Evolutionary conservation across 148 eudicot genomes (phyloP).

Genomic region (Selenicereus undatus): DNA sequence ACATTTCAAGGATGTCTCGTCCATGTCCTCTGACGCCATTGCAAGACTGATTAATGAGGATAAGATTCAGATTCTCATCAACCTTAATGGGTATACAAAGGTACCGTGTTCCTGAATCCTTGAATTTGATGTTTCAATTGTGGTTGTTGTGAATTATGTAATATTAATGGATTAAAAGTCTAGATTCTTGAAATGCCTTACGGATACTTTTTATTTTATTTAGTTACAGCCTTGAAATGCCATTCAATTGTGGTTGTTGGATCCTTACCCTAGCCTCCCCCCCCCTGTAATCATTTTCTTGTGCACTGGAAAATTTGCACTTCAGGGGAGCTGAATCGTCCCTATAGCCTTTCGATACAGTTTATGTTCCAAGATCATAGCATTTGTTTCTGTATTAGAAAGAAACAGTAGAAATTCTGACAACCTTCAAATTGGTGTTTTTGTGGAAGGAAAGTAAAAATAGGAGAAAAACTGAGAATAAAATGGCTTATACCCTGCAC

Average conservation of each 20-base stretch:
- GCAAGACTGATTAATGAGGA: conserved; percentile 83
- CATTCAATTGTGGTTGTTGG: no score
- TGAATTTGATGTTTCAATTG: background rate
- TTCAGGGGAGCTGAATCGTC: background rate
- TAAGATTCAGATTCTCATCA: conserved; percentile 80
- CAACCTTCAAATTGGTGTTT: background rate
- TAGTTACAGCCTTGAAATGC: background rate
- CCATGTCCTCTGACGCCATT: conserved; percentile 82
- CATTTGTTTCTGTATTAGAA: background rate
- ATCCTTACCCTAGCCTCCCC: no score
- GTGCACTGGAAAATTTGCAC: background rate
- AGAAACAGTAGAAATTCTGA: background rate
- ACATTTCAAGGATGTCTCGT: conserved; percentile 79
- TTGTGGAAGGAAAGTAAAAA: background rate
- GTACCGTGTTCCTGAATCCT: conserved; percentile 31
- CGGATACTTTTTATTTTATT: background rate
- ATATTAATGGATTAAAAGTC: background rate
- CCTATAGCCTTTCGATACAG: background rate
- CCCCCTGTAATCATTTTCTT: background rate
- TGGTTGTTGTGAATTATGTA: background rate
- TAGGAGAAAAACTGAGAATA: background rate
- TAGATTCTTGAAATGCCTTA: background rate
- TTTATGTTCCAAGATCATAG: background rate
- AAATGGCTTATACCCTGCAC: background rate
- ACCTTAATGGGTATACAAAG: conserved; percentile 98